A percentile compares a stretch with the other conserved stretches of the same genome.
These are phyloP conservation scores for Vaccinium corymbosum DNA, from an alignment of 148 eudicot species.

Conservation along the genomic window DNA sequence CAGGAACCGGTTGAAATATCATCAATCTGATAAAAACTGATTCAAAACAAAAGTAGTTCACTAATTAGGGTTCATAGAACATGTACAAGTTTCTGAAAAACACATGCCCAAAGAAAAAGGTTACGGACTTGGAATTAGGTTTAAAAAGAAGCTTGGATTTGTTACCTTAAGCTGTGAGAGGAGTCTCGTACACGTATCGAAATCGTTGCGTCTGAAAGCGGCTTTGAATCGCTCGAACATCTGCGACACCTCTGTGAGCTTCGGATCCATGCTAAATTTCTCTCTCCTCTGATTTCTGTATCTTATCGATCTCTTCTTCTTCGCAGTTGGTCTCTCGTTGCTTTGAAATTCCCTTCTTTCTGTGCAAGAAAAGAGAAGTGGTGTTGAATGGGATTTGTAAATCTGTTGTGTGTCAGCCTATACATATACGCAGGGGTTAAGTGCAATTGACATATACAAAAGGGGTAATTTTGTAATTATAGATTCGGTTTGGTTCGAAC, in stretches of 20 bases:
- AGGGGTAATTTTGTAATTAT: too few species aligned
- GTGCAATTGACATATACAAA: too few species aligned
- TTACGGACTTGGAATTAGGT: background rate
- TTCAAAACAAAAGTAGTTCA: background rate
- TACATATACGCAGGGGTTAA: too few species aligned
- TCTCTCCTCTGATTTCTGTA: background rate
- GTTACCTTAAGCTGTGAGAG: slow-evolving; percentile 51
- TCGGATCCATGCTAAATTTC: slow-evolving; percentile 58
- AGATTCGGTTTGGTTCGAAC: too few species aligned
- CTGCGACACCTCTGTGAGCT: slow-evolving; percentile 55
- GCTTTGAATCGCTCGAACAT: slow-evolving; percentile 83
- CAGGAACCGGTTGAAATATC: background rate
- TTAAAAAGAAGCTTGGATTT: background rate
- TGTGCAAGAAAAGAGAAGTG: too few species aligned
- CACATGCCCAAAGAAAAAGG: background rate
- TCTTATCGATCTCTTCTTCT: background rate
- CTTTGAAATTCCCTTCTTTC: background rate
- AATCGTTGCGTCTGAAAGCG: slow-evolving; percentile 60
- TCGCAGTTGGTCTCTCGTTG: background rate
- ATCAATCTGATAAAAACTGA: background rate
- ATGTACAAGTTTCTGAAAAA: background rate
- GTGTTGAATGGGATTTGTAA: too few species aligned
- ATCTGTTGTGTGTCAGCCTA: too few species aligned
- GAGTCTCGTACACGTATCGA: slow-evolving; percentile 44
- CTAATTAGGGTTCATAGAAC: background rate